Conservation (phyloP, 169 alveolate species). For the Plasmodium cynomolgi region DNA sequence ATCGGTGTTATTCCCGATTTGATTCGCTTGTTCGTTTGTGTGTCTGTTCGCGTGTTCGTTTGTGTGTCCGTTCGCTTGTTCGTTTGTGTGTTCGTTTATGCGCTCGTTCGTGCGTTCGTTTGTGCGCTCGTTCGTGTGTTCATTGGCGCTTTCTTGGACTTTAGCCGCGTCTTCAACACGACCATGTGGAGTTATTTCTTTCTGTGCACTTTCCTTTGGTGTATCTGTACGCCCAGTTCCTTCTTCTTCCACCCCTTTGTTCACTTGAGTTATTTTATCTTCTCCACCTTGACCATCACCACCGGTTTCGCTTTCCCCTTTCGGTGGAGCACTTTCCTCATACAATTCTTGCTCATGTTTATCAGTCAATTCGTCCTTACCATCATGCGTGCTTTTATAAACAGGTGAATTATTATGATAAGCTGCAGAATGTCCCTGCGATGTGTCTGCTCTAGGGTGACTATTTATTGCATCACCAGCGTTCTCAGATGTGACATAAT, state of each 20-base stretch:
- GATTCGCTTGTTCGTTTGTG: neutral
- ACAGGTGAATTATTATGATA: neutral
- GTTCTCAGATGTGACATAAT: neutral
- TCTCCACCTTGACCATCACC: neutral
- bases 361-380: neutral
- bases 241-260: neutral
- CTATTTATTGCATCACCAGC: neutral
- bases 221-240: neutral
- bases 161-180: neutral
- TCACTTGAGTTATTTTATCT: neutral
- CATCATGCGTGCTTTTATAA: neutral
- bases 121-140: neutral
- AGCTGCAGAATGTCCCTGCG: neutral
- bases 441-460: neutral
- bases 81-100: neutral
- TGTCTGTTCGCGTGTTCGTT: too few relatives aligned
- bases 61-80: neutral
- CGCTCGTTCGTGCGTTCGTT: neutral
- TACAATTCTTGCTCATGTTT: neutral
- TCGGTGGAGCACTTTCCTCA: neutral
- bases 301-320: neutral
- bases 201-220: neutral
- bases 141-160: neutral
- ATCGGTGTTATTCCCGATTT: neutral
- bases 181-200: neutral